A percentile compares a stretch with the other conserved stretches of the same genome.
Conservation (phyloP, 1,284 basidiomycete genomes). For the Cutaneotrichosporon spelunceum region DNA sequence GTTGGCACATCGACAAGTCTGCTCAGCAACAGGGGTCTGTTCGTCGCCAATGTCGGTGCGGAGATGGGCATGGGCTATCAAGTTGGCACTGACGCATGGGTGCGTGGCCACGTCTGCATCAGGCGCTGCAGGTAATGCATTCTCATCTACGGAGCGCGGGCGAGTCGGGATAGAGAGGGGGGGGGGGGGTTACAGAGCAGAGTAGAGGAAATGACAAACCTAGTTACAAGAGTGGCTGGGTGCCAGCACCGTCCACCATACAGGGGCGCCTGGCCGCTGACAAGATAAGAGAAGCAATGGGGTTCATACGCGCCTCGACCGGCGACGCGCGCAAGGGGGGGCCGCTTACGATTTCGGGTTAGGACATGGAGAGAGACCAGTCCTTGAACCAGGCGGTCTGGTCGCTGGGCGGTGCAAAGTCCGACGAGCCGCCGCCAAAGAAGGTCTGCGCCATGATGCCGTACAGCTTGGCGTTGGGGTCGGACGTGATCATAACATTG, state of each 20-base stretch:
- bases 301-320: neutral
- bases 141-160: neutral
- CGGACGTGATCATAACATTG: slow-evolving; percentile 57
- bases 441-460: slow-evolving; percentile 67
- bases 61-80: neutral
- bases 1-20: neutral
- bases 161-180: neutral
- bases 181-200: no score
- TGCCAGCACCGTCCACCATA: neutral
- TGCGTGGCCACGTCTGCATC: neutral
- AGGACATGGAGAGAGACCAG: slow-evolving; percentile 61
- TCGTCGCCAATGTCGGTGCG: neutral
- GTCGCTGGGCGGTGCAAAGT: slow-evolving; percentile 59
- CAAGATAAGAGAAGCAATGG: neutral
- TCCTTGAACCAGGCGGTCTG: slow-evolving; percentile 64
- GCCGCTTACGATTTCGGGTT: slow-evolving; percentile 10
- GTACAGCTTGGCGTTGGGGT: slow-evolving; percentile 52
- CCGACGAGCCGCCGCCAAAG: slow-evolving; percentile 56
- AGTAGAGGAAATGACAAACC: slow-evolving; percentile 3
- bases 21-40: neutral
- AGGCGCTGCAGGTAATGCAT: neutral
- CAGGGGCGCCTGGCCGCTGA: neutral
- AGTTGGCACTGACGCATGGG: neutral
- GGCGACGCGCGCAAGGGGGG: neutral
- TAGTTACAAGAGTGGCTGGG: slow-evolving; percentile 1